These are phyloP conservation scores for Aspergillus brasiliensis DNA, from an alignment of 2,329 filamentous ascomycete species.

Conservation along the genomic window DNA sequence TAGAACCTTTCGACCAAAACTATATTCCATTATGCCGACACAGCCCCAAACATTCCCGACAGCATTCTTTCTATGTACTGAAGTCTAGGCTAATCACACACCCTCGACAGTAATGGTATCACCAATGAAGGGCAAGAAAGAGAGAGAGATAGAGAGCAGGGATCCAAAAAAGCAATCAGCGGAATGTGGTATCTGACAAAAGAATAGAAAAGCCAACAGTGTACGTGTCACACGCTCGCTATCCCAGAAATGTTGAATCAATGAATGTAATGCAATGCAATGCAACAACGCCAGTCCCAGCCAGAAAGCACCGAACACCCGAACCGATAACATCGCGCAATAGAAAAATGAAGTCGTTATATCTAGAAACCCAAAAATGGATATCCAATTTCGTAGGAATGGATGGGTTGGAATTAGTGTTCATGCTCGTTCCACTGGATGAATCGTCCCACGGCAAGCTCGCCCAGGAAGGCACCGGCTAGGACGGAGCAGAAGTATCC, in stretches of 20 bases:
- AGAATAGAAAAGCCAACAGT: background rate
- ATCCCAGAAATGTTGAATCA: too few relatives aligned
- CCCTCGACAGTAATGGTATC: too few relatives aligned
- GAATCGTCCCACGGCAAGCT: slow-evolving; percentile 76
- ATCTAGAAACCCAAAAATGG: background rate
- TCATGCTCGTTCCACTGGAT: slow-evolving; percentile 41
- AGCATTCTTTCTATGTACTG: too few relatives aligned
- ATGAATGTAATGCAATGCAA: background rate
- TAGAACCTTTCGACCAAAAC: too few relatives aligned
- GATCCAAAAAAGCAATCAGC: too few relatives aligned
- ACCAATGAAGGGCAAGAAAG: too few relatives aligned
- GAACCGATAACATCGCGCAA: background rate
- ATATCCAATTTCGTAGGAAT: background rate
- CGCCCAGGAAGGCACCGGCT: slow-evolving; percentile 79
- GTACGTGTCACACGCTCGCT: too few relatives aligned
- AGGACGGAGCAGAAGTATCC: slow-evolving; percentile 84
- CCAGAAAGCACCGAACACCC: too few relatives aligned
- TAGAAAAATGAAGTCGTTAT: background rate
- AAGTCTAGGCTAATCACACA: too few relatives aligned
- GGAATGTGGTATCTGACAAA: background rate
- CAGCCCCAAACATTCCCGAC: too few relatives aligned
- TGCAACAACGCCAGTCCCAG: background rate
- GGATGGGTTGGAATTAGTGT: slow-evolving; percentile 21
- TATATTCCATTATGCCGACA: too few relatives aligned
- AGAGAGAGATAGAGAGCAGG: too few relatives aligned